phyloP scores from a whole-genome alignment of 805 yeast species.

The Metschnikowia lachancei region DNA sequence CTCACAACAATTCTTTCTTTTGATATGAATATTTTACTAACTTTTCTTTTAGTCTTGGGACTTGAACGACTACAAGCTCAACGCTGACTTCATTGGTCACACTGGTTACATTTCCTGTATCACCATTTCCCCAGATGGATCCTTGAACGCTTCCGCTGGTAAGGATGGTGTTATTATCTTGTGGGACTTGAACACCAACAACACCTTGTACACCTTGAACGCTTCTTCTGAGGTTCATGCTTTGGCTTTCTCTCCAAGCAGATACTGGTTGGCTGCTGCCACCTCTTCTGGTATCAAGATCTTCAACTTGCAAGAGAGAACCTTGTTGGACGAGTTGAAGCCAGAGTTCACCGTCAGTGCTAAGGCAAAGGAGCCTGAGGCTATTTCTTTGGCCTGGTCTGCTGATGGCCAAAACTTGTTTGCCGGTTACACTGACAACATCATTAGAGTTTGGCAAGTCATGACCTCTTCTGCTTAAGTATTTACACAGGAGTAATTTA shows the following conservation, averaged over 20 bases:
- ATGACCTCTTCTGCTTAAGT: slow-evolving; percentile 72
- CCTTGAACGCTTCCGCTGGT: slow-evolving; percentile 99
- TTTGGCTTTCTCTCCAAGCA: slow-evolving; percentile 99
- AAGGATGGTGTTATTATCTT: slow-evolving; percentile 98
- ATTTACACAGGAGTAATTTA: background rate
- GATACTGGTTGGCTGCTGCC: slow-evolving; percentile 99
- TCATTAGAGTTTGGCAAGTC: slow-evolving; percentile 99
- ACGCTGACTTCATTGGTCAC: slow-evolving; percentile 98
- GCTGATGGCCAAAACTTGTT: slow-evolving; percentile 99
- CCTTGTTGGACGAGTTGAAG: slow-evolving; percentile 92
- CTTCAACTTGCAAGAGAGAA: slow-evolving; percentile 95
- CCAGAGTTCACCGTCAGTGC: slow-evolving; percentile 91
- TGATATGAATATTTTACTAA: slow-evolving; percentile 39
- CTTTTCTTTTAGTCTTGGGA: slow-evolving; percentile 83
- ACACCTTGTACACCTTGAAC: slow-evolving; percentile 86
- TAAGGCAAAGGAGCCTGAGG: slow-evolving; percentile 96
- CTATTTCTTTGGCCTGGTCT: slow-evolving; percentile 98
- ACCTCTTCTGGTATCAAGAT: slow-evolving; percentile 96
- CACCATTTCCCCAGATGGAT: slow-evolving; percentile 99
- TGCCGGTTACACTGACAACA: slow-evolving; percentile 99
- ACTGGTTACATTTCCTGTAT: slow-evolving; percentile 96
- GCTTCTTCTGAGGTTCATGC: slow-evolving; percentile 98
- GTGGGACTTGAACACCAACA: slow-evolving; percentile 90
- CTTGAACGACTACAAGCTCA: slow-evolving; percentile 74
- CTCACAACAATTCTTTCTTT: slow-evolving; percentile 4